These are phyloP conservation scores for Solanum chmielewskii DNA, from an alignment of 257 asterid species.

Conservation along the genomic window DNA sequence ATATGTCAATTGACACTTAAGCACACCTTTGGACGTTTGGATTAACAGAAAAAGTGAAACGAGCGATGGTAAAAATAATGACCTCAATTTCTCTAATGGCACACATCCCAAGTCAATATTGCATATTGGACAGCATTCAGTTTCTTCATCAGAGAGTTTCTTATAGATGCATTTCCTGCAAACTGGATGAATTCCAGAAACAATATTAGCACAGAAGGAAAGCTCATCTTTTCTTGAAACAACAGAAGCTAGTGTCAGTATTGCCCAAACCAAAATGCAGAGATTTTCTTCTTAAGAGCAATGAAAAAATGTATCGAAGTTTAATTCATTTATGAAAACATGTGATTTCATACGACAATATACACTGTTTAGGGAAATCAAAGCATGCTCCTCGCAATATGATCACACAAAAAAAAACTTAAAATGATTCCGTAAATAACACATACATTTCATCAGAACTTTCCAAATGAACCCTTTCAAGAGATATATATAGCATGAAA, in stretches of 20 bases:
- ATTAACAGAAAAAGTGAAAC: background rate
- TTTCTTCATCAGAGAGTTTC: conserved; percentile 82
- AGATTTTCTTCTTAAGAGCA: background rate
- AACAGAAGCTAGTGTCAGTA: background rate
- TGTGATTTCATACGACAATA: background rate
- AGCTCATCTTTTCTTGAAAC: background rate
- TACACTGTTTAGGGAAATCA: background rate
- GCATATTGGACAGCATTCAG: conserved; percentile 83
- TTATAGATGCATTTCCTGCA: conserved; percentile 86
- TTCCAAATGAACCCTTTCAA: background rate
- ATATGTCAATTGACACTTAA: background rate
- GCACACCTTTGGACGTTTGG: background rate
- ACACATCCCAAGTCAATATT: conserved; percentile 75
- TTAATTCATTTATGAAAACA: background rate
- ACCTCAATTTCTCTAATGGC: conserved; percentile 91
- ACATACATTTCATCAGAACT: background rate
- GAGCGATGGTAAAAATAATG: background rate
- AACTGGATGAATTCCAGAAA: conserved; percentile 33
- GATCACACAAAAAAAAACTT: background rate
- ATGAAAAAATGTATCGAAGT: background rate
- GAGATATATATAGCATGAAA: background rate
- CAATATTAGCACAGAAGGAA: background rate
- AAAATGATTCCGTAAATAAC: background rate
- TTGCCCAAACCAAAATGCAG: background rate
- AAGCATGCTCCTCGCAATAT: background rate